phyloP scores from a whole-genome alignment of 1,139 yeast genomes.

The Taiozyma sp. region DNA sequence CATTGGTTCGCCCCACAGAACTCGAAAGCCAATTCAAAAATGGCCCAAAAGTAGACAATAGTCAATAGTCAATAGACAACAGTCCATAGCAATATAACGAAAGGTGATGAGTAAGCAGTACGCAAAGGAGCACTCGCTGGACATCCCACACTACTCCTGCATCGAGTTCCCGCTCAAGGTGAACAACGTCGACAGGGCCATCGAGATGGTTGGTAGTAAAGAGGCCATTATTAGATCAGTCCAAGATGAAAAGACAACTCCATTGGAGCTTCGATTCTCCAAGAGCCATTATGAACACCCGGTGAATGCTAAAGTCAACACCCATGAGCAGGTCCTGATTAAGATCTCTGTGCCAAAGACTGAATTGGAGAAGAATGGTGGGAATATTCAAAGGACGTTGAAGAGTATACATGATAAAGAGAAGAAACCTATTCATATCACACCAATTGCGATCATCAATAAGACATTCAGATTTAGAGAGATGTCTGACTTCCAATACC shows the following conservation, averaged over 20 bases:
- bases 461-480: conserved; percentile 76
- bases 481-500: conserved; percentile 82
- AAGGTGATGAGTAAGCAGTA: conserved; percentile 6
- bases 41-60: background rate
- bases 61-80: too few species aligned
- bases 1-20: background rate
- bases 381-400: conserved; percentile 50
- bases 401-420: conserved; percentile 18
- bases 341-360: conserved; percentile 67
- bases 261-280: conserved; percentile 61
- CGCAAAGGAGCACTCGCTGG: conserved; percentile 55
- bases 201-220: conserved; percentile 74
- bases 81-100: too few species aligned
- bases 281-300: conserved; percentile 82
- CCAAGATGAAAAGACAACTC: conserved; percentile 31
- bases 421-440: conserved; percentile 33
- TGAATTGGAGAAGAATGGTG: conserved; percentile 40
- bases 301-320: conserved; percentile 44
- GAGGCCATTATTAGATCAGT: conserved; percentile 34
- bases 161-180: conserved; percentile 81
- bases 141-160: conserved; percentile 68
- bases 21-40: background rate
- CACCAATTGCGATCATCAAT: conserved; percentile 65
- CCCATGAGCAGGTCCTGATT: conserved; percentile 56
- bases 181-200: conserved; percentile 54